Conservation (phyloP, 345 rosid genomes). For the Camelina neglecta region DNA sequence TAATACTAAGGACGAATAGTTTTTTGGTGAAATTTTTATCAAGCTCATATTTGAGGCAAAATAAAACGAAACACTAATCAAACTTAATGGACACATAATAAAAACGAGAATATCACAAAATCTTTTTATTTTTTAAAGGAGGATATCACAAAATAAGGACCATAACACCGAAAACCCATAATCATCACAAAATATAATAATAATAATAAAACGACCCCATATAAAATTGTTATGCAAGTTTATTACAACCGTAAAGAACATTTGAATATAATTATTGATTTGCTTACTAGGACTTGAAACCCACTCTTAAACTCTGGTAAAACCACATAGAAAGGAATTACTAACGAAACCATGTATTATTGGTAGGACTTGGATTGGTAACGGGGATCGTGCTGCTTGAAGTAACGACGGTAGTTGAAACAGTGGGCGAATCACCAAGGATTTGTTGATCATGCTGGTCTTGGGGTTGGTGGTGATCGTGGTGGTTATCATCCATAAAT, state of each 20-base stretch:
- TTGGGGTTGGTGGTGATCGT: neutral
- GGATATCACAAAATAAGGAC: too few species aligned
- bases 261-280: too few species aligned
- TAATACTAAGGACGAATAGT: too few species aligned
- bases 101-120: too few species aligned
- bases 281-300: neutral
- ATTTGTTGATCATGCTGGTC: neutral
- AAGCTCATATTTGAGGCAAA: too few species aligned
- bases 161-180: too few species aligned
- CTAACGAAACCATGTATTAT: neutral
- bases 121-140: too few species aligned
- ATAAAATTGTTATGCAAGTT: neutral
- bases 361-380: neutral
- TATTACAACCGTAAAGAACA: neutral
- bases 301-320: neutral
- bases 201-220: neutral
- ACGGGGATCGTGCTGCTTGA: neutral
- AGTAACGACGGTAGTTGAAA: neutral
- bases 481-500: neutral
- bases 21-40: too few species aligned
- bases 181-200: too few species aligned
- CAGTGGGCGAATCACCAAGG: neutral
- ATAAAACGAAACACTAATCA: too few species aligned
- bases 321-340: neutral
- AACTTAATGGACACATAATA: too few species aligned